Base-by-base conservation (phyloP, 352 stramenopile genomes). In the Phytophthora melonis region DNA sequence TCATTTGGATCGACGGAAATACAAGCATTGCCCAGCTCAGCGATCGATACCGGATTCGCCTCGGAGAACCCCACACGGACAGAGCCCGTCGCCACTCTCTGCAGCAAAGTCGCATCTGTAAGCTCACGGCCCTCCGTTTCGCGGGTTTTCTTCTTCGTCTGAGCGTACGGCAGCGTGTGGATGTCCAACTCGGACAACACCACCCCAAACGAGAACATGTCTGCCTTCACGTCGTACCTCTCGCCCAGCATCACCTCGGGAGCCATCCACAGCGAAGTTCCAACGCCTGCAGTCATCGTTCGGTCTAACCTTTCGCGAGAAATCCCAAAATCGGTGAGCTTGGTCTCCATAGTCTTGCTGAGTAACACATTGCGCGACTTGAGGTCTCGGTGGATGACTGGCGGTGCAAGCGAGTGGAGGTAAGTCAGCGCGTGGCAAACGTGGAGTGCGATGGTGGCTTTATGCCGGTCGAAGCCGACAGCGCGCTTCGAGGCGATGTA, bases 321-420 rank as follows among this genome's bases (percentile, higher is more conserved):
- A 43, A 75, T 78, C 11, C 74, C 70, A 13, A 78, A 76, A 30
- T 81, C 70, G 4, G 60, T 67, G 30, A 81, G 61, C 25, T 82
- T 82, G n/a, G 72, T 63, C n/a, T 71, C 63, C 25, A 65, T 27
- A 6, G 53, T 32, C 2, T 43, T 19, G 39, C 53, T 76, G 18
- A 90, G 61, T n/a, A 90, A 57, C 21, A 90, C 80, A 62, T 90
- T 88, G 49, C 77, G 79, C 3, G 76, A 84, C 56, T 90, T 88
- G 60, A 90, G 77, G 69, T 91, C 86, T 30, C 68, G 62, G 7
- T 75, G 69, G 62, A 90, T 86, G 27, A 77, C 36, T 6, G 65
- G 43, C 27, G 70, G 66, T 10, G 30, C 23, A 11, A 75, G 53
- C 11, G 62, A 75, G 49, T 75, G 68, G 19, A 75, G 39, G 30